A percentile compares a stretch with the other conserved stretches of the same genome.
Evolutionary conservation across 345 rosid species (phyloP).

Genomic region (Arabis alpina): DNA sequence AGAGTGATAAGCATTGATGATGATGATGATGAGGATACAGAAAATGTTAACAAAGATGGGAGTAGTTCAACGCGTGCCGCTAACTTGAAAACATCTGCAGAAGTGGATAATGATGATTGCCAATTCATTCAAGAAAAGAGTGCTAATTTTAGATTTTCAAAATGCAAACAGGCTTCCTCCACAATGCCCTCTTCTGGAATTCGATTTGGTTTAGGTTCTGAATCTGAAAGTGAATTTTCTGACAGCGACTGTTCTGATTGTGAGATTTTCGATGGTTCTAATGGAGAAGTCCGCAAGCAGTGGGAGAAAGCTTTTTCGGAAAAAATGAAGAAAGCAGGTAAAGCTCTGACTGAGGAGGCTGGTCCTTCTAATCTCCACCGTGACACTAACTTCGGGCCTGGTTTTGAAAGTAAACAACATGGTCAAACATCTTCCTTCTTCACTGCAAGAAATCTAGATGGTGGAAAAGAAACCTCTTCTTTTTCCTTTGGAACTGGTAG

Average conservation of each 20-base stretch:
- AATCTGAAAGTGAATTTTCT: slow-evolving; percentile 44
- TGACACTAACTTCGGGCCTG: slow-evolving; percentile 36
- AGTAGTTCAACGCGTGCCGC: slow-evolving; percentile 21
- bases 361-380: slow-evolving; percentile 25
- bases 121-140: slow-evolving; percentile 48
- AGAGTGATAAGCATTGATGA: slow-evolving; percentile 73
- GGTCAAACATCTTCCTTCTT: slow-evolving; percentile 35
- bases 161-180: slow-evolving; percentile 45
- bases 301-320: slow-evolving; percentile 66
- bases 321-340: slow-evolving; percentile 45
- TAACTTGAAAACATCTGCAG: slow-evolving; percentile 31
- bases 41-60: slow-evolving; percentile 27
- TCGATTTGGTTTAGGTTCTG: slow-evolving; percentile 55
- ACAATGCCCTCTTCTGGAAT: slow-evolving; percentile 40
- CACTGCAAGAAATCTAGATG: slow-evolving; percentile 35
- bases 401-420: slow-evolving; percentile 35
- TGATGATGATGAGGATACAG: slow-evolving; percentile 32
- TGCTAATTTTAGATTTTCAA: slow-evolving; percentile 48
- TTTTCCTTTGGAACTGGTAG: slow-evolving; percentile 32
- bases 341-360: slow-evolving; percentile 37
- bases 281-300: slow-evolving; percentile 56
- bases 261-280: slow-evolving; percentile 69
- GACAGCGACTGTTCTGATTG: slow-evolving; percentile 70
- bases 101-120: slow-evolving; percentile 51
- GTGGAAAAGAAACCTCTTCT: slow-evolving; percentile 36